Evolutionary conservation across 2,329 filamentous ascomycete genomes (phyloP).

Genomic region (Monilinia fructigena): DNA sequence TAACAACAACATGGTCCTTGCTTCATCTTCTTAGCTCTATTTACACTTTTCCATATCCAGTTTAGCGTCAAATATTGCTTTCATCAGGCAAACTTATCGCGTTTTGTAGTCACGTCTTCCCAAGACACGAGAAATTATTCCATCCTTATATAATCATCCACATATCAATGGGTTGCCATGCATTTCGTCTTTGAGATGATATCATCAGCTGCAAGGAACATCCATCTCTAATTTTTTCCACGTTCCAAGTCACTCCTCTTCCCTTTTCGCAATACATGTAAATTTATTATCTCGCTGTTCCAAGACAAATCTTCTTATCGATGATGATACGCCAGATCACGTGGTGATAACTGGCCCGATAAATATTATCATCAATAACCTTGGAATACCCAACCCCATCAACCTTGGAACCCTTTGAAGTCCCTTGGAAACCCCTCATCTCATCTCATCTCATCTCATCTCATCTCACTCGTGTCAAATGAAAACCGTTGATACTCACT

Average conservation of each 20-base stretch:
- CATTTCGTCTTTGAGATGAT: background rate
- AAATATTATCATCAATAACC: background rate
- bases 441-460: background rate
- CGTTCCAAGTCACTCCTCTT: background rate
- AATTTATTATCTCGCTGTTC: background rate
- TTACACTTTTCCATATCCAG: background rate
- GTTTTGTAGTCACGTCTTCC: constrained; percentile 20
- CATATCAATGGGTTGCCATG: background rate
- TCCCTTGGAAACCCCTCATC: background rate
- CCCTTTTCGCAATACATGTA: background rate
- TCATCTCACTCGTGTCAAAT: background rate
- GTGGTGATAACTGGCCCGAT: constrained; percentile 16
- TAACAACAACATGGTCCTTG: constrained; percentile 19
- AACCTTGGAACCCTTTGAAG: background rate
- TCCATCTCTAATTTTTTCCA: background rate
- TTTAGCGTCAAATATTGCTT: background rate
- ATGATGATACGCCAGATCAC: constrained; percentile 5
- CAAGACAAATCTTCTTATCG: background rate
- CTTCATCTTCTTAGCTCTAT: constrained; percentile 7
- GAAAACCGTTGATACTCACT: background rate
- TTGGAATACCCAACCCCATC: background rate
- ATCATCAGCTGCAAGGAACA: background rate
- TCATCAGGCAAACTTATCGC: background rate
- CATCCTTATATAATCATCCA: background rate
- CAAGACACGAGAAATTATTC: background rate